Base-by-base conservation (phyloP, 169 alveolate species). In the Cyclospora cayetanensis region DNA sequence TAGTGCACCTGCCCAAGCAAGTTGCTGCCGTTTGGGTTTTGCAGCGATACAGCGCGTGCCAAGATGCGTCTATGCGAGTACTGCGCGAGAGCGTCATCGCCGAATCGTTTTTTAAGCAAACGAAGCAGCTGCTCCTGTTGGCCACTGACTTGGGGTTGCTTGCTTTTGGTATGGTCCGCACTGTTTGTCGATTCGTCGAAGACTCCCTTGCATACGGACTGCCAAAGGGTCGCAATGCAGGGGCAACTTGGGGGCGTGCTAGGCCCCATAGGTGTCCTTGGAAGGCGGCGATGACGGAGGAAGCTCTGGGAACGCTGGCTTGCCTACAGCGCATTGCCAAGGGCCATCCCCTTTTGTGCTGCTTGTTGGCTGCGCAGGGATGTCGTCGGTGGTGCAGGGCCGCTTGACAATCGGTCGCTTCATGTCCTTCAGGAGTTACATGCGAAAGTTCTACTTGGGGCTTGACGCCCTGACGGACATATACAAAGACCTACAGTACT, bases 381-480 rank as follows among this genome's bases (percentile, higher is more conserved):
- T 85, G 91, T 34, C 50, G 15, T 55, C 50, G 20, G 84, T 42
- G 41, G 85, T 66, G 52, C 29, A 39, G n/a, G 91, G 91, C 50
- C 37, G 35, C 55, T 15, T 85, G 74, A 85, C 91, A 22, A 12
- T 85, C 35, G 91, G 91, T 20, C 70, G 91, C 31, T 86, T 42
- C 60, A n/a, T 86, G 68, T 52, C 92, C 42, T 86, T 65, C 43
- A 41, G 92, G n/a, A 41, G 72, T 37, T 86, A 86, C n/a, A 3
- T 86, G 53, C 66, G 85, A 41, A 86, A 68, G 52, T 68, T 86
- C 31, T 86, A 86, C 50, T 42, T 35, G 42, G 92, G 84, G 4
- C 60, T 86, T n/a, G 92, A 86, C 76, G 39, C 37, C 39, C 70
- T 86, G 27, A 53, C 68, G 25, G 86, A 86, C 74, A 43, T 68